A percentile compares a stretch with the other conserved stretches of the same genome.
These are phyloP conservation scores for Alternaria arborescens DNA, from an alignment of 2,329 filamentous ascomycete genomes.

Conservation along the genomic window DNA sequence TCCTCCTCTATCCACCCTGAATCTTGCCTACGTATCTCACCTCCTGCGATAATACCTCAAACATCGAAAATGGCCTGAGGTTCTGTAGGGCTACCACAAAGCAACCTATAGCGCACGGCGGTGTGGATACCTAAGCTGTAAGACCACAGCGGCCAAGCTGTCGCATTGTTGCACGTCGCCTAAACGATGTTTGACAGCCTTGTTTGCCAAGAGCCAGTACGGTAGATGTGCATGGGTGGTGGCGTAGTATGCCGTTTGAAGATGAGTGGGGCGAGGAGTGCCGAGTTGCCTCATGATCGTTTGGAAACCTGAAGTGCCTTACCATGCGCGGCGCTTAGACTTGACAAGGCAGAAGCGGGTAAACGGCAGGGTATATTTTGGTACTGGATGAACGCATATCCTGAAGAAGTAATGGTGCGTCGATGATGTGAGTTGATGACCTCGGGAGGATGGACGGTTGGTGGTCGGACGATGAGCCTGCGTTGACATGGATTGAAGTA, in stretches of 20 bases:
- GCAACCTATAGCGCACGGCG: slow-evolving; percentile 22
- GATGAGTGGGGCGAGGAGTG: slow-evolving; percentile 31
- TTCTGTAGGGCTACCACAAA: slow-evolving; percentile 20
- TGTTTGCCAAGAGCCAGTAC: slow-evolving; percentile 16
- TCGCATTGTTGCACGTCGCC: slow-evolving; percentile 17
- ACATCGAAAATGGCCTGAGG: slow-evolving; percentile 11
- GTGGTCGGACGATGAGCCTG: too few species aligned
- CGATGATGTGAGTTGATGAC: background rate
- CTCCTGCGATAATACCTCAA: slow-evolving; percentile 10
- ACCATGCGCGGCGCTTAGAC: slow-evolving; percentile 9
- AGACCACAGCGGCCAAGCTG: slow-evolving; percentile 24
- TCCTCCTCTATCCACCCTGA: slow-evolving; percentile 11
- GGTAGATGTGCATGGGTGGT: slow-evolving; percentile 10
- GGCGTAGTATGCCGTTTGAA: slow-evolving; percentile 35
- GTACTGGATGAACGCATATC: background rate
- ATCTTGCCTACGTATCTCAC: slow-evolving; percentile 1
- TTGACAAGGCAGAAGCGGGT: slow-evolving; percentile 4
- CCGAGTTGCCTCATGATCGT: slow-evolving; percentile 34
- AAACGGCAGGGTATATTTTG: background rate
- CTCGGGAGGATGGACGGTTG: too few species aligned
- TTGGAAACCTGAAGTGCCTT: slow-evolving; percentile 41
- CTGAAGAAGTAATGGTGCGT: background rate
- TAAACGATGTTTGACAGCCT: slow-evolving; percentile 27
- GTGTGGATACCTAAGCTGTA: slow-evolving; percentile 19
- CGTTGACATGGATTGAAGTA: too few species aligned